Evolutionary conservation across 306 rosid genomes (phyloP).

Genomic region (Fragaria nilgerrensis): DNA sequence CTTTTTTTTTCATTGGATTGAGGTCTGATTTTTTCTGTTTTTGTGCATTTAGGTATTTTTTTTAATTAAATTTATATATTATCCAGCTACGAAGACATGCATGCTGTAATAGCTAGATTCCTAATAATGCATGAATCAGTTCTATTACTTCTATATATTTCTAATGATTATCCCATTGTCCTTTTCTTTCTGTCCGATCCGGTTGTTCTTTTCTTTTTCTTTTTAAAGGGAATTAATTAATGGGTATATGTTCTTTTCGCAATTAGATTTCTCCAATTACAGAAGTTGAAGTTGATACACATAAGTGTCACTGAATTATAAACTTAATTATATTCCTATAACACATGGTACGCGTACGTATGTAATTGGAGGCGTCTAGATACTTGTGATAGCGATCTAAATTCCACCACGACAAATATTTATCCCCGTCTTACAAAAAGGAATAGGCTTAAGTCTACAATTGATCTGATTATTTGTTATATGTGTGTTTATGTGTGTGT

Average conservation of each 20-base stretch:
- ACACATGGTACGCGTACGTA: neutral
- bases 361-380: neutral
- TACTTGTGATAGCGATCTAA: neutral
- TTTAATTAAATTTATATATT: neutral
- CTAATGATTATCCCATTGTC: neutral
- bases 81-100: neutral
- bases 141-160: neutral
- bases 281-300: neutral
- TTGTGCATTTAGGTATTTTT: no score
- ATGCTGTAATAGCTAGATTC: neutral
- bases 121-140: slow-evolving; percentile 1
- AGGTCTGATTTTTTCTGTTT: no score
- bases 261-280: neutral
- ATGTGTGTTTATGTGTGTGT: no score
- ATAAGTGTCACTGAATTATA: neutral
- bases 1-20: no score
- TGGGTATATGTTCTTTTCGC: neutral
- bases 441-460: no score
- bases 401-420: neutral
- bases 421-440: neutral
- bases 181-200: neutral
- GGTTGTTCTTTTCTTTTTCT: neutral
- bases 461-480: no score
- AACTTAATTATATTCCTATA: neutral
- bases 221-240: neutral